These are phyloP conservation scores for Salix arbutifolia DNA, from an alignment of 345 rosid species.

Conservation along the genomic window DNA sequence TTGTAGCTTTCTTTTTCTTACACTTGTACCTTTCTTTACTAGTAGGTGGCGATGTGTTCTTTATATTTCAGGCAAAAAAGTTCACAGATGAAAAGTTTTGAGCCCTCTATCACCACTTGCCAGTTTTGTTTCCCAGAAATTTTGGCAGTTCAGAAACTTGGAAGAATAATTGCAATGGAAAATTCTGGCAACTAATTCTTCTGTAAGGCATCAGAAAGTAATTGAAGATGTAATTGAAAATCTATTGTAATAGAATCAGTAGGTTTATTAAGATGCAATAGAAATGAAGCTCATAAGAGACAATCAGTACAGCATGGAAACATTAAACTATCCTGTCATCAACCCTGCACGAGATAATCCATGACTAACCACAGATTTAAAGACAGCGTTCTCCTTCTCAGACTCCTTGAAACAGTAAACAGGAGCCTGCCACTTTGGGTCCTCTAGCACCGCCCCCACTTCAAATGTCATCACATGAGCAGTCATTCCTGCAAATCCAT, in stretches of 20 bases:
- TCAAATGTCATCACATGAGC: slow-evolving; percentile 68
- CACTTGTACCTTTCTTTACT: too few relatives aligned
- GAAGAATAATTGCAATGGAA: background rate
- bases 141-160: background rate
- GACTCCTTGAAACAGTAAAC: slow-evolving; percentile 41
- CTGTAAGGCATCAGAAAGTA: too few relatives aligned
- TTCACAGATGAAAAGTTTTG: too few relatives aligned
- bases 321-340: slow-evolving; percentile 5
- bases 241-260: background rate
- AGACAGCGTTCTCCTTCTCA: slow-evolving; percentile 1
- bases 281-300: background rate
- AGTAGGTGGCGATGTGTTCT: too few relatives aligned
- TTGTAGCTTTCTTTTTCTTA: too few relatives aligned
- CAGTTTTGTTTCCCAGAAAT: too few relatives aligned
- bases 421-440: slow-evolving; percentile 60
- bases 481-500: slow-evolving; percentile 31
- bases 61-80: too few relatives aligned
- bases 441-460: slow-evolving; percentile 56
- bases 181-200: too few relatives aligned
- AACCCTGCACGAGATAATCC: slow-evolving; percentile 7
- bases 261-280: background rate
- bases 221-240: background rate
- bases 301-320: background rate
- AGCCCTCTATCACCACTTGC: too few relatives aligned
- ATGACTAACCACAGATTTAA: slow-evolving; percentile 14